These are phyloP conservation scores for Kernera saxatilis DNA, from an alignment of 345 rosid species.

Conservation along the genomic window DNA sequence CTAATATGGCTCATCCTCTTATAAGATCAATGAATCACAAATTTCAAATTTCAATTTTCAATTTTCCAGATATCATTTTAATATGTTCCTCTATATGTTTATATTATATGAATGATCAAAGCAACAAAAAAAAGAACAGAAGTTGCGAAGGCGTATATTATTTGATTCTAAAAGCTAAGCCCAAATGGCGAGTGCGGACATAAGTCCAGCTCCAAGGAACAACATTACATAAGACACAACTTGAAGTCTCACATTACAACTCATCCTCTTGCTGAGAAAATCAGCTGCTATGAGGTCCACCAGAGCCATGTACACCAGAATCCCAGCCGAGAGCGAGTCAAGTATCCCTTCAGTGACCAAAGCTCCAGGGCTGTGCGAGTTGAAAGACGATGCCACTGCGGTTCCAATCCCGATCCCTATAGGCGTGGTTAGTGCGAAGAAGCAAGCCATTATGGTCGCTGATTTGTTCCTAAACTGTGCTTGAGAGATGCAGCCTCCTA, in stretches of 20 bases:
- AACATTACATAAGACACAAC: slow-evolving; percentile 66
- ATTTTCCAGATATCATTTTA: background rate
- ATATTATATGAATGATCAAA: background rate
- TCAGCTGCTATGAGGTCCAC: slow-evolving; percentile 95
- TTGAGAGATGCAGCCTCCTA: slow-evolving; percentile 92
- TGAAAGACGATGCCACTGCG: slow-evolving; percentile 56
- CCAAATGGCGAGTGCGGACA: slow-evolving; percentile 88
- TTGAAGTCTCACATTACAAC: slow-evolving; percentile 84
- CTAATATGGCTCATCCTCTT: background rate
- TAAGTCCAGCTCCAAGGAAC: slow-evolving; percentile 87
- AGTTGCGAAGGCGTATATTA: background rate
- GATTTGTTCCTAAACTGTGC: slow-evolving; percentile 62
- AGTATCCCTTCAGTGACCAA: slow-evolving; percentile 63
- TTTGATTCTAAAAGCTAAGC: slow-evolving; percentile 36
- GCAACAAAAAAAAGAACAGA: background rate
- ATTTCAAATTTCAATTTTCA: background rate
- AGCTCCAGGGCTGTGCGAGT: slow-evolving; percentile 56
- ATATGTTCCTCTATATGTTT: background rate
- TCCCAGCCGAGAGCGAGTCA: slow-evolving; percentile 82
- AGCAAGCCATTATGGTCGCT: slow-evolving; percentile 63
- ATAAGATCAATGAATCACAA: background rate
- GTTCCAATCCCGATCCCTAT: slow-evolving; percentile 65
- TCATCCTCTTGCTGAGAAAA: slow-evolving; percentile 84
- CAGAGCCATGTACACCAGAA: slow-evolving; percentile 86
- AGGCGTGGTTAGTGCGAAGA: slow-evolving; percentile 78